Conservation (phyloP, 805 yeast species). For the Clavispora asparagi region DNA sequence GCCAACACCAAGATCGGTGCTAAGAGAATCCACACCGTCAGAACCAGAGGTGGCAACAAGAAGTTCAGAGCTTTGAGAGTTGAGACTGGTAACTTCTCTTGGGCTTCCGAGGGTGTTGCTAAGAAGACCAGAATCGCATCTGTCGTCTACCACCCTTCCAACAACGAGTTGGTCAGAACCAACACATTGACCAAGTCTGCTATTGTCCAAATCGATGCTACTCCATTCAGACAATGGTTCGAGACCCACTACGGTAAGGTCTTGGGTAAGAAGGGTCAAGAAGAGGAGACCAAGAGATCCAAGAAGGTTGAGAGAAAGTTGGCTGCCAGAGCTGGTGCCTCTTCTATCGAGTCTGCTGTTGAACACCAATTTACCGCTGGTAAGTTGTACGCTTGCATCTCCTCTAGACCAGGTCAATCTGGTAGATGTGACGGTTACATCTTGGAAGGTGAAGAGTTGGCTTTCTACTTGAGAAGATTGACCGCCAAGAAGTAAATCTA, state of each 20-base stretch:
- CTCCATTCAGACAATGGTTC: constrained; percentile 99
- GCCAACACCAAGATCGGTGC: constrained; percentile 99
- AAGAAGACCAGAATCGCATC: constrained; percentile 98
- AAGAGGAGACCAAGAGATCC: constrained; percentile 60
- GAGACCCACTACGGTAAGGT: constrained; percentile 96
- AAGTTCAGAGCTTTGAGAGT: constrained; percentile 99
- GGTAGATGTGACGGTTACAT: constrained; percentile 99
- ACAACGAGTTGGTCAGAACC: constrained; percentile 99
- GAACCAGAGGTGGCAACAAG: constrained; percentile 99
- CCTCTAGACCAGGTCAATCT: constrained; percentile 99
- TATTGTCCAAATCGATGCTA: constrained; percentile 98
- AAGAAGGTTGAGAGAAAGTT: constrained; percentile 84
- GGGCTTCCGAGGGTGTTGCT: constrained; percentile 99
- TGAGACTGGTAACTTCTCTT: constrained; percentile 98
- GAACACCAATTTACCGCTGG: constrained; percentile 98
- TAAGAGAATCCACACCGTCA: constrained; percentile 98
- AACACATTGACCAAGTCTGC: constrained; percentile 99
- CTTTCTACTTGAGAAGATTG: constrained; percentile 99
- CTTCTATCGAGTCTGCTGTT: constrained; percentile 86
- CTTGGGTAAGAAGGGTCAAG: constrained; percentile 76
- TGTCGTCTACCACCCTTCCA: constrained; percentile 99
- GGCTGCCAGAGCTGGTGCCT: constrained; percentile 82
- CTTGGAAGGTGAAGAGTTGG: constrained; percentile 99
- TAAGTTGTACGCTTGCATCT: constrained; percentile 96
- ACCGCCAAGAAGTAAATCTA: constrained; percentile 89